Evolutionary conservation across 495 filamentous ascomycete genomes (phyloP).

Genomic region (Podospora australis): DNA sequence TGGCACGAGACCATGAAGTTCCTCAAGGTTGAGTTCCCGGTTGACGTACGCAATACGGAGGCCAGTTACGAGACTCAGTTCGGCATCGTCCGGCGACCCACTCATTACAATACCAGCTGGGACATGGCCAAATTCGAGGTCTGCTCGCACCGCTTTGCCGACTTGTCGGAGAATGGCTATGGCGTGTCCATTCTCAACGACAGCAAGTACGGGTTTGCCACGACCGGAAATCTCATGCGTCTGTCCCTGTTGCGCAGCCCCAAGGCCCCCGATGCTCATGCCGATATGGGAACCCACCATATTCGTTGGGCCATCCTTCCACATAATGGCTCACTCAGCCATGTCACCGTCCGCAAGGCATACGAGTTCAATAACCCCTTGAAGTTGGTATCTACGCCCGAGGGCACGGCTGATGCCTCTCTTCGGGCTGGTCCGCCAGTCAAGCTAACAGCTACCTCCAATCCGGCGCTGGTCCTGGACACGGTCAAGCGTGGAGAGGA

Average conservation of each 20-base stretch:
- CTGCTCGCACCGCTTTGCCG: slow-evolving; percentile 96
- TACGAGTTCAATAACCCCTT: slow-evolving; percentile 88
- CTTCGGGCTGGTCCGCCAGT: slow-evolving; percentile 38
- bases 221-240: slow-evolving; percentile 84
- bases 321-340: slow-evolving; percentile 63
- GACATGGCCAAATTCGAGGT: slow-evolving; percentile 99
- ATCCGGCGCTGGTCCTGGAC: slow-evolving; percentile 64
- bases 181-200: slow-evolving; percentile 94
- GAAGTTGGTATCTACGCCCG: slow-evolving; percentile 36
- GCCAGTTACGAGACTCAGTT: slow-evolving; percentile 96
- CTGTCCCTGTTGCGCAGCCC: slow-evolving; percentile 81
- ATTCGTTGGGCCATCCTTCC: slow-evolving; percentile 92
- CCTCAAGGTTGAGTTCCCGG: slow-evolving; percentile 97
- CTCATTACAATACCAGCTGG: slow-evolving; percentile 96
- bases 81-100: slow-evolving; percentile 79
- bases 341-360: slow-evolving; percentile 71
- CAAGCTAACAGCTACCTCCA: slow-evolving; percentile 45
- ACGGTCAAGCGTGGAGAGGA: slow-evolving; percentile 91
- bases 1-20: slow-evolving; percentile 97
- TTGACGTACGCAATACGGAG: slow-evolving; percentile 84
- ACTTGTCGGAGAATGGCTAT: slow-evolving; percentile 85
- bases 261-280: slow-evolving; percentile 94
- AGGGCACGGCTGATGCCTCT: slow-evolving; percentile 25
- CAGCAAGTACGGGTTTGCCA: slow-evolving; percentile 95
- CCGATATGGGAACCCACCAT: slow-evolving; percentile 88